Evolutionary conservation across 2,329 filamentous ascomycete genomes (phyloP).

Genomic region (Rhynchosporium graminicola): DNA sequence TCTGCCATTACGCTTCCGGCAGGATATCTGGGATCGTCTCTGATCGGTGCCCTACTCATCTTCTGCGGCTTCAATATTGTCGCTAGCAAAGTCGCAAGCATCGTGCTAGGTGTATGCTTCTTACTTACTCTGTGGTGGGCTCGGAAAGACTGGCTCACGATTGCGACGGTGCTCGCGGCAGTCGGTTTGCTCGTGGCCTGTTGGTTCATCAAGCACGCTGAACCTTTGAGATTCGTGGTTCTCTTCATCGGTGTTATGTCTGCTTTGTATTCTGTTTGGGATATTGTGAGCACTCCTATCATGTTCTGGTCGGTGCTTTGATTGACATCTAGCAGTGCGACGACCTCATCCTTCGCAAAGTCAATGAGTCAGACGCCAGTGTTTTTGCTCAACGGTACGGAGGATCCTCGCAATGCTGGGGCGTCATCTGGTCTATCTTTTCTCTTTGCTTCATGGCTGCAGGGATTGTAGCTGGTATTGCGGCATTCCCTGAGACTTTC

Average conservation of each 20-base stretch:
- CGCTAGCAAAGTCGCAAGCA: slow-evolving; percentile 75
- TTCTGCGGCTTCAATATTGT: slow-evolving; percentile 83
- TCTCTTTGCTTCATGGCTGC: slow-evolving; percentile 70
- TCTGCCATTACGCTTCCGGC: slow-evolving; percentile 72
- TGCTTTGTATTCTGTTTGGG: slow-evolving; percentile 78
- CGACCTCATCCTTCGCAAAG: slow-evolving; percentile 76
- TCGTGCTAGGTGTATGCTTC: slow-evolving; percentile 73
- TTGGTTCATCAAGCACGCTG: slow-evolving; percentile 79
- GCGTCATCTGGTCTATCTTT: slow-evolving; percentile 74
- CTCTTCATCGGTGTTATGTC: slow-evolving; percentile 84
- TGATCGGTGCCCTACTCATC: slow-evolving; percentile 75
- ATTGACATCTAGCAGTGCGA: slow-evolving; percentile 56
- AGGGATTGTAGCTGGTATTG: slow-evolving; percentile 74
- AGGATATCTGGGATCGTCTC: slow-evolving; percentile 74
- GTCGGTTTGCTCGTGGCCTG: slow-evolving; percentile 71
- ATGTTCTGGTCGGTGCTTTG: neutral
- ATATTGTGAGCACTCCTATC: slow-evolving; percentile 56
- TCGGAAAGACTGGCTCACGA: slow-evolving; percentile 74
- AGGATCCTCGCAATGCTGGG: slow-evolving; percentile 80
- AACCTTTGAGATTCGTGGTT: slow-evolving; percentile 72
- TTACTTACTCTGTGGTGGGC: slow-evolving; percentile 82
- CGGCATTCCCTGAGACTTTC: slow-evolving; percentile 72
- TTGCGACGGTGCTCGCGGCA: slow-evolving; percentile 67
- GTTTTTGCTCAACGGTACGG: slow-evolving; percentile 78
- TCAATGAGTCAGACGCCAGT: slow-evolving; percentile 77